Conservation (phyloP, 2,329 filamentous ascomycete genomes). For the Paramyrothecium sp. region DNA sequence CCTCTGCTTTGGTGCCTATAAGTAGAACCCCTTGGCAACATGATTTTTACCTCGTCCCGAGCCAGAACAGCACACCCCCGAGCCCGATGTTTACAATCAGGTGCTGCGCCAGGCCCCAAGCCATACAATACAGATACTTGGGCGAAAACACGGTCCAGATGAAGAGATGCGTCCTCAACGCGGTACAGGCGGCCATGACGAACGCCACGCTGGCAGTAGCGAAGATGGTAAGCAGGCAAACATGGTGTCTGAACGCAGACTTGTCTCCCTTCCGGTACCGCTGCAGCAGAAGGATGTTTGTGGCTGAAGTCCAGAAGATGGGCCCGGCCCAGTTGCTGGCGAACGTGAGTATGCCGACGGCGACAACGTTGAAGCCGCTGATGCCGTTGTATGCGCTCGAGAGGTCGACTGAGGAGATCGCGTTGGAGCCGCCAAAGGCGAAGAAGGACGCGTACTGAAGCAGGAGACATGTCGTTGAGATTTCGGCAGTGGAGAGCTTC, state of each 20-base stretch:
- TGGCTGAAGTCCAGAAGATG: conserved; percentile 79
- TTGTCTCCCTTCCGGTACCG: conserved; percentile 21
- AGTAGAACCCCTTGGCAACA: not conserved
- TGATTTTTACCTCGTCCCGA: conserved; percentile 28
- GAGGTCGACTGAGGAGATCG: conserved; percentile 92
- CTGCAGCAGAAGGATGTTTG: conserved; percentile 56
- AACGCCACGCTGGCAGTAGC: conserved; percentile 61
- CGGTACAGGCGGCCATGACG: conserved; percentile 87
- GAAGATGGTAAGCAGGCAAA: conserved; percentile 69
- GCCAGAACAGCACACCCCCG: conserved; percentile 56
- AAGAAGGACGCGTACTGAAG: conserved; percentile 86
- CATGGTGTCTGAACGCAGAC: conserved; percentile 47
- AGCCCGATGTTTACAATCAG: conserved; percentile 66
- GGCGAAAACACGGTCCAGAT: conserved; percentile 99
- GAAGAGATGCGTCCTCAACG: conserved; percentile 84
- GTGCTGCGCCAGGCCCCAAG: conserved; percentile 85
- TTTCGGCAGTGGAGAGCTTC: conserved; percentile 51
- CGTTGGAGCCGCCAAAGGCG: conserved; percentile 85
- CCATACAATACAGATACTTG: conserved; percentile 90
- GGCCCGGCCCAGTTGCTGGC: conserved; percentile 88
- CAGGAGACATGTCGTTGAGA: conserved; percentile 70
- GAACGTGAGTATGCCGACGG: conserved; percentile 83
- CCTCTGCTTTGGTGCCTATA: no score
- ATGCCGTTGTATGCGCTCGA: conserved; percentile 95
- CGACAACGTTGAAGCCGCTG: conserved; percentile 72